These are phyloP conservation scores for Elongisporangium undulatum DNA, from an alignment of 352 stramenopile genomes.

Conservation along the genomic window DNA sequence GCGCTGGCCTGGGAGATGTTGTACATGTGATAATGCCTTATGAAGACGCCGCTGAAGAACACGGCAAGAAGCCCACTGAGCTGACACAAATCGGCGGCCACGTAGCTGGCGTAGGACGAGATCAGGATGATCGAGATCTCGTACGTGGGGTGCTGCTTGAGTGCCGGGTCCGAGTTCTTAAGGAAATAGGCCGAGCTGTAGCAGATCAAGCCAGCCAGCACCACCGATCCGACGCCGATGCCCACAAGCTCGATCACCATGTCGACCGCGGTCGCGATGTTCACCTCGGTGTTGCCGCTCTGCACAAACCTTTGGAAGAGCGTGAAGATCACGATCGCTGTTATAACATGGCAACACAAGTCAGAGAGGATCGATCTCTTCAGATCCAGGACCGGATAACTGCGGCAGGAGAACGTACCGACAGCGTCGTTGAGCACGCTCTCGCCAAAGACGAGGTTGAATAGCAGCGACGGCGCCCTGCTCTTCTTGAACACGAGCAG, in stretches of 20 bases:
- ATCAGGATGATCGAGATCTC: slow-evolving; percentile 67
- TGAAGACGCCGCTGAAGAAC: slow-evolving; percentile 87
- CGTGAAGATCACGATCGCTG: slow-evolving; percentile 75
- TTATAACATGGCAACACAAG: no score
- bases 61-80: slow-evolving; percentile 89
- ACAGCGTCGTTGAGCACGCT: slow-evolving; percentile 83
- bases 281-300: slow-evolving; percentile 29
- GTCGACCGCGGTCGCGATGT: slow-evolving; percentile 6
- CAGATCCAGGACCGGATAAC: no score
- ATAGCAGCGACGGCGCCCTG: slow-evolving; percentile 46
- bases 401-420: neutral
- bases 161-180: slow-evolving; percentile 25
- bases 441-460: slow-evolving; percentile 89
- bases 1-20: slow-evolving; percentile 58
- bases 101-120: slow-evolving; percentile 67
- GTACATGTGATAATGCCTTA: slow-evolving; percentile 72
- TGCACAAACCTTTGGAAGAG: slow-evolving; percentile 53
- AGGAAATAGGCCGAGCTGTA: slow-evolving; percentile 42
- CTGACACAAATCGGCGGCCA: slow-evolving; percentile 55
- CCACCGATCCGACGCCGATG: slow-evolving; percentile 43
- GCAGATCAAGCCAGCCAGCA: slow-evolving; percentile 38
- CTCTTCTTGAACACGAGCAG: slow-evolving; percentile 73
- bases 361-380: no score
- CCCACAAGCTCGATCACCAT: slow-evolving; percentile 29
- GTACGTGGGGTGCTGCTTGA: slow-evolving; percentile 47